Conservation (phyloP, 169 alveolate species). For the Plasmodium inui region DNA sequence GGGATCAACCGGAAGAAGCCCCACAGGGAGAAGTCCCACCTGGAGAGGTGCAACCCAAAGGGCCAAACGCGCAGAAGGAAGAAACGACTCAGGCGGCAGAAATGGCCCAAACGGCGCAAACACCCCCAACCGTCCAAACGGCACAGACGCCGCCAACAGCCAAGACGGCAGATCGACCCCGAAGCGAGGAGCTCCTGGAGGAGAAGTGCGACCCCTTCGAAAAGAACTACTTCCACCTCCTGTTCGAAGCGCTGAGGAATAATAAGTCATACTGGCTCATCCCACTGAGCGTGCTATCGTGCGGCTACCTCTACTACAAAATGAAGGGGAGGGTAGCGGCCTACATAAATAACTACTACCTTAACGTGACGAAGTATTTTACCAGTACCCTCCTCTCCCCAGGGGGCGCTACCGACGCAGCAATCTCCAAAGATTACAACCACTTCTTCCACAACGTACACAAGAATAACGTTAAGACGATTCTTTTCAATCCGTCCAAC, state of each 20-base stretch:
- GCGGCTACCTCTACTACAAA: slow-evolving; percentile 38
- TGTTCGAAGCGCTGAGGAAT: slow-evolving; percentile 2
- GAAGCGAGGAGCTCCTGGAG: background rate
- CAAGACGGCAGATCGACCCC: background rate
- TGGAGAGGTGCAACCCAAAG: background rate
- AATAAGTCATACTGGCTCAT: slow-evolving; percentile 59
- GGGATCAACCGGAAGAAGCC: background rate
- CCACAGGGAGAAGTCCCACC: background rate
- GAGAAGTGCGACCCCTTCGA: background rate
- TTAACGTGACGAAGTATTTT: slow-evolving; percentile 3
- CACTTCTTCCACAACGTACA: slow-evolving; percentile 60
- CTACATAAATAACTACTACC: background rate
- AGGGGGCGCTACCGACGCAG: background rate
- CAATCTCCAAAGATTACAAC: slow-evolving; percentile 15
- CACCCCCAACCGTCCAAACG: no score
- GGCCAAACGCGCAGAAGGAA: background rate
- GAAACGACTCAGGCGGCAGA: no score
- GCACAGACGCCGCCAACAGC: background rate
- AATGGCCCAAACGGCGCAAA: background rate
- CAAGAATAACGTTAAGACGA: slow-evolving; percentile 46
- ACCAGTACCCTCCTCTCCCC: background rate
- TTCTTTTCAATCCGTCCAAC: slow-evolving; percentile 23
- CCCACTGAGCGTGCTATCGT: slow-evolving; percentile 28
- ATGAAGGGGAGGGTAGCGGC: background rate
- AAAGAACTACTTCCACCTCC: background rate